These are phyloP conservation scores for Hypoxylon sp. DNA, from an alignment of 2,329 filamentous ascomycete species.

Conservation along the genomic window DNA sequence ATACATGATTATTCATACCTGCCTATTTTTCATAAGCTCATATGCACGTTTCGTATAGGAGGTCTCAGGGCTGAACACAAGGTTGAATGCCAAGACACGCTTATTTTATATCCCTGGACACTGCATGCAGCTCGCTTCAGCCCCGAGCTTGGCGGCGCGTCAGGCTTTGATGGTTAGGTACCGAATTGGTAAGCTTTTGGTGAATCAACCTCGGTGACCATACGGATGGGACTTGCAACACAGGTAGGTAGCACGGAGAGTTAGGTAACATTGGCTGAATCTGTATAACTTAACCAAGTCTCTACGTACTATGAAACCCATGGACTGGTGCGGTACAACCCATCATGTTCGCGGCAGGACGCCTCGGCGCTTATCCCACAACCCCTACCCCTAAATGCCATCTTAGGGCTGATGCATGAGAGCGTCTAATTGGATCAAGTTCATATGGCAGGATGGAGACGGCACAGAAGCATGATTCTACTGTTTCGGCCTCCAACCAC, in stretches of 20 bases:
- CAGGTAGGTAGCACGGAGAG: background rate
- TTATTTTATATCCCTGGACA: slow-evolving; percentile 1
- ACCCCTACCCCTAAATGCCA: background rate
- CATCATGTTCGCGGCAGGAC: background rate
- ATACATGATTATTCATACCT: background rate
- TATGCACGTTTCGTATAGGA: background rate
- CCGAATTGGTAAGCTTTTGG: background rate
- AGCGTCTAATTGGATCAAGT: background rate
- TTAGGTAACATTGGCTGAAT: background rate
- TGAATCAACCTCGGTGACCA: background rate
- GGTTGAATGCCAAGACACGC: background rate
- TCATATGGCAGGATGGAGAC: background rate
- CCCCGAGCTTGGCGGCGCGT: background rate
- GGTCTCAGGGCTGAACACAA: background rate
- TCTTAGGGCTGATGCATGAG: background rate
- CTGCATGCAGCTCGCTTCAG: background rate
- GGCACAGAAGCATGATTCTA: background rate
- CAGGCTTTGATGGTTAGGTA: background rate
- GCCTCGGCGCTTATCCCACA: background rate
- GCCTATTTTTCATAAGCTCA: background rate
- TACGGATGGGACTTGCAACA: background rate
- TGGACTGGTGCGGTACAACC: background rate
- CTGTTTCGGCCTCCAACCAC: background rate
- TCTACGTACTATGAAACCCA: background rate
- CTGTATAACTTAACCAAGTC: background rate